Evolutionary conservation across 2,329 filamentous ascomycete species (phyloP), one percentile per base, ranked within the genome.

Genomic region (Fusarium sublunatum): DNA sequence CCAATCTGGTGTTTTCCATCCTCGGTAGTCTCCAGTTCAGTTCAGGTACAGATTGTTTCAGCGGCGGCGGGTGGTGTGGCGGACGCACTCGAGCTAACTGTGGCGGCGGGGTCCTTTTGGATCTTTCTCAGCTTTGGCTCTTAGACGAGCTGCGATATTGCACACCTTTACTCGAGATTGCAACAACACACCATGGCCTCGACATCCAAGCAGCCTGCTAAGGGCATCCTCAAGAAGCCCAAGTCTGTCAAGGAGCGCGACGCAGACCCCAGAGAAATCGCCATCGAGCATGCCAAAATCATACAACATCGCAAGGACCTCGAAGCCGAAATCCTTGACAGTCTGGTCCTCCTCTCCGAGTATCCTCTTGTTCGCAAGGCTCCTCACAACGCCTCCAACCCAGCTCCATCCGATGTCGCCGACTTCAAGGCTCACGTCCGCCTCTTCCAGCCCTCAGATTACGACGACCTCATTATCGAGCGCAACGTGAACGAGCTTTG

Each of bases 381-480:
- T 9, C 41, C 63, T 6, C 61, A 77, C 58, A 75, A 74, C 12
- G 74, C 90, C 8, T 77, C 84, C 2, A 77, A 74, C 74, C 74
- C 83, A 60, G 81, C 86, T 7, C 71, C 83, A 1, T 74, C 83
- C 29, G 92, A 97, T 73, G 83, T 83, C 2, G 74, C 77, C 35
- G 78, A 79, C 50, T 93, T 98, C 77, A 88, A 88, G 68, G 72
- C 80, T 4, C 83, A 86, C 32, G 79, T 98, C 24, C 79, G 83
- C 9, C 82, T 87, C 39, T 98, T 97, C 77, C 91, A 94, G 73
- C 92, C 93, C 1, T 83, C 85, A 49, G 94, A 99, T 79, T 96
- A 96, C 79, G 92, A 97, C 72, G 90, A 91, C 64, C 81, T 98
- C 45, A 88, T 97, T 58, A 85, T 90, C 64, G 95, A 99, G 80